phyloP scores from a whole-genome alignment of 2,329 filamentous ascomycete species.

The Aaosphaeria pasadenensis region DNA sequence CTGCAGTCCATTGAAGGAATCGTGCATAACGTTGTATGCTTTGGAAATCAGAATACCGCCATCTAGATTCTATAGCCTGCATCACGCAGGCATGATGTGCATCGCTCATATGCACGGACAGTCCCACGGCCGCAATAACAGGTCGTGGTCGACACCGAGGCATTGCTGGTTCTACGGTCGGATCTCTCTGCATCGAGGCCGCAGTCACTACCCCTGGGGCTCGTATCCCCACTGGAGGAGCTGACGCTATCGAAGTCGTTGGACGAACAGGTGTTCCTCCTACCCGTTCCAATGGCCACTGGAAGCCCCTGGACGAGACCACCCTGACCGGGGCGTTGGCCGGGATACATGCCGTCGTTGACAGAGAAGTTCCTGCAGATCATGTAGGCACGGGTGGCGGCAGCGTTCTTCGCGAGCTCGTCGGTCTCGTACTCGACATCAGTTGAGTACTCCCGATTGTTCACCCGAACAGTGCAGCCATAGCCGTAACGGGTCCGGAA shows the following conservation, averaged over 20 bases:
- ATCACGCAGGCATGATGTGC: conserved; percentile 41
- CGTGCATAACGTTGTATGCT: background rate
- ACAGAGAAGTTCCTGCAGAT: conserved; percentile 97
- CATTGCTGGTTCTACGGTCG: conserved; percentile 34
- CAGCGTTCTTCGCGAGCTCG: conserved; percentile 82
- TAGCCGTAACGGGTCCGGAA: conserved; percentile 73
- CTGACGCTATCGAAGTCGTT: conserved; percentile 51
- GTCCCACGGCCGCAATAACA: conserved; percentile 39
- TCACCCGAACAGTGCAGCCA: conserved; percentile 88
- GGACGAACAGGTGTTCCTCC: conserved; percentile 47
- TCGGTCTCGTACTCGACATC: conserved; percentile 82
- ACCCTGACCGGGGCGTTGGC: conserved; percentile 53
- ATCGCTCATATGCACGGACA: conserved; percentile 42
- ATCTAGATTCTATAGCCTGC: conserved; percentile 35
- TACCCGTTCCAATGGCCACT: conserved; percentile 61
- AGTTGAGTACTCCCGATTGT: conserved; percentile 94
- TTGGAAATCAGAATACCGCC: background rate
- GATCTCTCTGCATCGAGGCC: conserved; percentile 38
- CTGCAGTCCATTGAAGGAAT: background rate
- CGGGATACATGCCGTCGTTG: conserved; percentile 83
- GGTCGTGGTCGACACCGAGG: conserved; percentile 16
- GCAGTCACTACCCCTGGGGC: conserved; percentile 49
- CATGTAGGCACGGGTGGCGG: conserved; percentile 94
- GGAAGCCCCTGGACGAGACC: conserved; percentile 59
- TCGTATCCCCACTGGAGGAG: conserved; percentile 54